These are phyloP conservation scores for Fibroporia radiculosa DNA, from an alignment of 768 basidiomycete species.

Conservation along the genomic window DNA sequence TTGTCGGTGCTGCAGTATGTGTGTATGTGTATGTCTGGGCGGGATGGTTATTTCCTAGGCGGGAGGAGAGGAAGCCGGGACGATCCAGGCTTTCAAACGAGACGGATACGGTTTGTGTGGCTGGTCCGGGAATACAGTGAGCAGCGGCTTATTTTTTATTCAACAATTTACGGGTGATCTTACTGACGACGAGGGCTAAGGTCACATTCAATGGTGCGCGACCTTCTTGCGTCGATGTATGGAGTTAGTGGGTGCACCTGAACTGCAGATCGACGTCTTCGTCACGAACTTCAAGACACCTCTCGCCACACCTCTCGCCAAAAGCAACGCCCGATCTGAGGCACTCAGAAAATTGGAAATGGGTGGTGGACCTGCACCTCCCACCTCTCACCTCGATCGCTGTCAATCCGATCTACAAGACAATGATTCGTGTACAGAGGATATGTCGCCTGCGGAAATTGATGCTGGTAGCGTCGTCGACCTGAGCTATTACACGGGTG, in stretches of 20 bases:
- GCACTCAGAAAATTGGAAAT: not conserved
- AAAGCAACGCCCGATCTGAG: not conserved
- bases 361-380: slow-evolving; percentile 27
- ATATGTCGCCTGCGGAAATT: slow-evolving; percentile 23
- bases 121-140: slow-evolving; percentile 67
- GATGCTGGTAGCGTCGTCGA: slow-evolving; percentile 31
- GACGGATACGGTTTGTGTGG: slow-evolving; percentile 69
- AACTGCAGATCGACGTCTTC: slow-evolving; percentile 64
- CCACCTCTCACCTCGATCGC: slow-evolving; percentile 21
- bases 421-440: slow-evolving; percentile 1
- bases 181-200: slow-evolving; percentile 26
- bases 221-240: slow-evolving; percentile 55
- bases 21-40: slow-evolving; percentile 47
- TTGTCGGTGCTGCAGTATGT: slow-evolving; percentile 58
- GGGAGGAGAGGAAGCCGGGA: slow-evolving; percentile 39
- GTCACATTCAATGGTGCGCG: slow-evolving; percentile 74
- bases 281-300: slow-evolving; percentile 50
- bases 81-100: slow-evolving; percentile 32
- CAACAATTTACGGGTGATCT: not conserved
- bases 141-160: slow-evolving; percentile 12
- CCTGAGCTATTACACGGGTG: slow-evolving; percentile 34
- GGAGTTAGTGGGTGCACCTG: slow-evolving; percentile 37
- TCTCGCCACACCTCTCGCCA: too few relatives aligned
- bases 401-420: not conserved
- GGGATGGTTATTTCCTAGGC: slow-evolving; percentile 43